Evolutionary conservation across 2,329 filamentous ascomycete species (phyloP).

Genomic region (Ascochyta fabae): DNA sequence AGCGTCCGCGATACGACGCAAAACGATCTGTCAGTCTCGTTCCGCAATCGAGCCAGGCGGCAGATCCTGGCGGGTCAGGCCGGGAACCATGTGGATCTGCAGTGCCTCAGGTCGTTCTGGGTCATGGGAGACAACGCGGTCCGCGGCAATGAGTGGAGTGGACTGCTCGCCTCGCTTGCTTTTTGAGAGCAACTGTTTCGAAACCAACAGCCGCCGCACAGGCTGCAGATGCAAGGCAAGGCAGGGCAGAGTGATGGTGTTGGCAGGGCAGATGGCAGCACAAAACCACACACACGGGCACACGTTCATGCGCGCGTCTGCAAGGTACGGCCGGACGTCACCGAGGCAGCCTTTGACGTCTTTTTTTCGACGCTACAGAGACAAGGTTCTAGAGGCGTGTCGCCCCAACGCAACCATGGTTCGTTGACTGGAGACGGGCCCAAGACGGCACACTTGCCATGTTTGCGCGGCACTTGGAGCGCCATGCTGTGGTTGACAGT

Average conservation of each 20-base stretch:
- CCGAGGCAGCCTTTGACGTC: constrained; percentile 11
- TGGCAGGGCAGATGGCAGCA: not conserved
- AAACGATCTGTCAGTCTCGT: constrained; percentile 11
- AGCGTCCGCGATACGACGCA: not conserved
- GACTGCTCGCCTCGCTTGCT: constrained; percentile 10
- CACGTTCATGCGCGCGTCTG: constrained; percentile 10
- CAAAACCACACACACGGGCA: constrained; percentile 4
- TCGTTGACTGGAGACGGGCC: constrained; percentile 11
- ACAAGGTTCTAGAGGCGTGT: constrained; percentile 12
- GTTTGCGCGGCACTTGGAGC: not conserved
- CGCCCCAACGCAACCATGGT: constrained; percentile 7
- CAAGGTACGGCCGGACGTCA: constrained; percentile 19
- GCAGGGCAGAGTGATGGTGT: not conserved
- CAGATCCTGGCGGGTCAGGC: constrained; percentile 15
- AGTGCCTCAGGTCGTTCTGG: constrained; percentile 20
- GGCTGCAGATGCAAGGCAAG: not conserved
- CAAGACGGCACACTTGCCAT: constrained; percentile 1
- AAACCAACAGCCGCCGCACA: constrained; percentile 11
- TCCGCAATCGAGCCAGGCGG: constrained; percentile 11
- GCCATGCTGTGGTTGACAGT: not conserved
- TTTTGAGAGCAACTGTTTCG: constrained; percentile 6
- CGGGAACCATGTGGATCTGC: constrained; percentile 16
- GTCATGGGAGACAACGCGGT: constrained; percentile 13
- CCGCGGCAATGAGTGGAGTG: not conserved
- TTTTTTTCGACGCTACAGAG: constrained; percentile 9